Percentiles rank a stretch among this genome's conserved stretches.
These are phyloP conservation scores for Alternaria infectoria DNA, from an alignment of 2,329 filamentous ascomycete genomes.

Conservation along the genomic window DNA sequence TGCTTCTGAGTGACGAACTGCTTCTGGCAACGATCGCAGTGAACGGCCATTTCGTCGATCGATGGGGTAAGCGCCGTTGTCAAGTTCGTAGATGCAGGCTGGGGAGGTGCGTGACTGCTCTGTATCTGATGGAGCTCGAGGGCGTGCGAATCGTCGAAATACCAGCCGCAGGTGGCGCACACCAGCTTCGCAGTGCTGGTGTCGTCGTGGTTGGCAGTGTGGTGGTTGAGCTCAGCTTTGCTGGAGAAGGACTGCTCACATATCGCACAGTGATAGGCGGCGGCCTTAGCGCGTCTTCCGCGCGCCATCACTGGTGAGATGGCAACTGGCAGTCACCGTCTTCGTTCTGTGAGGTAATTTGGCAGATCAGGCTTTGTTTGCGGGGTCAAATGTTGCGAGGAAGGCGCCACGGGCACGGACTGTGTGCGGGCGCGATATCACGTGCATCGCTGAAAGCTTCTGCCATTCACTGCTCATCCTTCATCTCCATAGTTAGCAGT, in stretches of 20 bases:
- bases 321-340: background rate
- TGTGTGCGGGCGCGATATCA: background rate
- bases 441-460: background rate
- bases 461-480: background rate
- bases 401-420: constrained; percentile 8
- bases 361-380: background rate
- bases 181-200: background rate
- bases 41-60: background rate
- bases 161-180: constrained; percentile 21
- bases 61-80: background rate
- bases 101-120: constrained; percentile 12
- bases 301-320: background rate
- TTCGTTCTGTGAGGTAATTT: background rate
- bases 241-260: constrained; percentile 23
- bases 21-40: constrained; percentile 19
- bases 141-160: constrained; percentile 24
- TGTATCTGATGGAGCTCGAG: constrained; percentile 27
- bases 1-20: constrained; percentile 12
- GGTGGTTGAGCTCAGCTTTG: constrained; percentile 16
- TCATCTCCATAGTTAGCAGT: background rate
- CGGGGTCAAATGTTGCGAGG: background rate
- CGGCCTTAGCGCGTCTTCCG: background rate
- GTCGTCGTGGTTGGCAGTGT: constrained; percentile 22
- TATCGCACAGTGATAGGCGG: constrained; percentile 23
- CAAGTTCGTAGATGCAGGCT: background rate